Base-by-base conservation (phyloP, 805 yeast species). In the Metschnikowia matae region DNA sequence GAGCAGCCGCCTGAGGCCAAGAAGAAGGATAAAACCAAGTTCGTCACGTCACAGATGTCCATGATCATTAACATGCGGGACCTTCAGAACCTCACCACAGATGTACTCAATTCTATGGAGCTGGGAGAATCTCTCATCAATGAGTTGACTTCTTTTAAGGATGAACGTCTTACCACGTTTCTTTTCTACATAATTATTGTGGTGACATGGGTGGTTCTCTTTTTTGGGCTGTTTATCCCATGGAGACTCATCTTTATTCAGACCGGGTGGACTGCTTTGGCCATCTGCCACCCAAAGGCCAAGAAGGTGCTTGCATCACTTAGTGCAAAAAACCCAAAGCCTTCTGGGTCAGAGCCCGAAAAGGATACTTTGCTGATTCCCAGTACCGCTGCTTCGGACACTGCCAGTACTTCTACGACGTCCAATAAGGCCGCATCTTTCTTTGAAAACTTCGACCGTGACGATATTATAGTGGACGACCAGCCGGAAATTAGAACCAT, bases 381-480 rank as follows among this genome's bases (percentile, higher is more conserved):
- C n/a, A 32, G 23, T 20, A 18, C 14, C 3, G 8, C 14, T 13
- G 40, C 34, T 15, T 38, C 40, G 10, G 29, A 26, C 11, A 8
- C 29, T 26, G 29, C 29, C 29, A 26, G 29, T 26, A 40, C 15
- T 2, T 4, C 51, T 3, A 26, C 34, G 32, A 46, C 29, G 32
- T 35, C 26, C 14, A 32, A 20, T 15, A 18, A 8, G 8, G 8
- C 14, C 10, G 36, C 34, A 10, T 38, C 40, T 6, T 11, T 44
- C 10, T 33, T 71, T 4, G 68, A 68, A 23, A 65, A 59, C 37
- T 65, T 68, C 36, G 77, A 75, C 46, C 62, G 76, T 47, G 63
- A 69, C 20, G 81, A 81, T 53, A 80, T 90, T 7, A 70, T 87
- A n/a, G 77, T 84, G 21, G 95, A 88, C 61, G 89, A 84, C 50